Evolutionary conservation across 345 rosid genomes (phyloP), one percentile per base, ranked within the genome.

Genomic region (Corchorus capsularis): DNA sequence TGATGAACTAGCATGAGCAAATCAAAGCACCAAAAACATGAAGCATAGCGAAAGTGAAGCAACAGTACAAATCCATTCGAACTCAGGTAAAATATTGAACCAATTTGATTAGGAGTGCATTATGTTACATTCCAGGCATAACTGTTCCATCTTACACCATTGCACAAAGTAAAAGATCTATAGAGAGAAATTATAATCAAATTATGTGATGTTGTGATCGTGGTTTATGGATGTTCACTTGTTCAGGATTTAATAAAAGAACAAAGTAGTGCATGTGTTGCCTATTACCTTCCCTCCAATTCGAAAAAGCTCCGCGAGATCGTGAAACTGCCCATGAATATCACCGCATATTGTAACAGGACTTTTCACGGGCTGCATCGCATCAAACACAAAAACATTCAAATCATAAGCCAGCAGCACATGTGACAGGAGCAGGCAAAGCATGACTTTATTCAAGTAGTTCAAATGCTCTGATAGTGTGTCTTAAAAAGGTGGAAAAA

Each of bases 341-440:
- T 94, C 98, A 78, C 98, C 98, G 68, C 98, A 93, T 70, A 94
- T 91, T 78, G 98, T 93, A 73, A 94, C 97, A 65, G 98, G 98
- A 82, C 96, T 93, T 85, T 89, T 93, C 68, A 93, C 98, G 78
- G 98, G 99, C 97, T 94, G 83, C 81, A 77, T 52, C 11, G 46
- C 63, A 82, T 32, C 55, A 72, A 74, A 41, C 17, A 34, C 41
- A 57, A 52, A 43, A 19, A 10, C 14, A 37, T 5, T 32, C 50
- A 66, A 59, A 4, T 60, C 71, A 19, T 56, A 37, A 69, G 37
- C 27, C 53, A 41, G 43, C 35, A 41, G 34, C 13, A 46, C 13
- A 46, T 75, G 14, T 17, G 12, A 32, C 43, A 64, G 27, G 14
- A 63, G 22, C 22, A 63, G 4, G 32, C 70, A 43, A 65, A n/a